A percentile compares a stretch with the other conserved stretches of the same genome.
Evolutionary conservation across 352 stramenopile species (phyloP).

Genomic region (Phytophthora vignae): DNA sequence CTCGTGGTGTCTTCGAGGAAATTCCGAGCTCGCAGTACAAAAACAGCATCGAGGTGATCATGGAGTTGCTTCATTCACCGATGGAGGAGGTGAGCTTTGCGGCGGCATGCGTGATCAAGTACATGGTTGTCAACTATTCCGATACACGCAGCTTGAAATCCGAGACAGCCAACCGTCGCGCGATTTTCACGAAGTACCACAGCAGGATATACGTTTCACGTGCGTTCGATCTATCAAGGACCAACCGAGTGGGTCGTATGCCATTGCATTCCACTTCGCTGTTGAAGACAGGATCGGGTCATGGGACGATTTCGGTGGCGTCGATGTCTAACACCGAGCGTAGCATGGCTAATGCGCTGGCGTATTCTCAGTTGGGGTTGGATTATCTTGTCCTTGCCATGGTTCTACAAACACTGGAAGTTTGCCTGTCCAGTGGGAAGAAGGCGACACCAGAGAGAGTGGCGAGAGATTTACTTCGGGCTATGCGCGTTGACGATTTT

Average conservation of each 20-base stretch:
- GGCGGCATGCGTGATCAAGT: constrained; percentile 85
- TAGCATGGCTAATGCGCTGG: constrained; percentile 82
- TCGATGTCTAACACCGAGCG: constrained; percentile 67
- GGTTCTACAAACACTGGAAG: constrained; percentile 84
- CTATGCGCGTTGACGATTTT: constrained; percentile 89
- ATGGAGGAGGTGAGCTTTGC: constrained; percentile 89
- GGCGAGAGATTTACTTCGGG: constrained; percentile 72
- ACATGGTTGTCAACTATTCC: constrained; percentile 93
- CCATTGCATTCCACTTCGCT: constrained; percentile 40
- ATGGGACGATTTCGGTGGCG: constrained; percentile 31
- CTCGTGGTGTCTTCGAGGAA: constrained; percentile 86
- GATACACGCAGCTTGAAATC: constrained; percentile 87
- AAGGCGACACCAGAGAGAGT: constrained; percentile 86
- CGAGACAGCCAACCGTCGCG: constrained; percentile 82
- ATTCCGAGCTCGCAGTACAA: constrained; percentile 89
- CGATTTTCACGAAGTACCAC: constrained; percentile 89
- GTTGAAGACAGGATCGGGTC: constrained; percentile 31
- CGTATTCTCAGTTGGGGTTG: constrained; percentile 81
- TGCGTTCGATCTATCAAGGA: constrained; percentile 81
- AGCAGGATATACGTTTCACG: constrained; percentile 83
- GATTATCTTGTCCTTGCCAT: constrained; percentile 85
- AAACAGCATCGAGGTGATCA: constrained; percentile 86
- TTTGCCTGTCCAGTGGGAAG: constrained; percentile 87
- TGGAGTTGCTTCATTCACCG: constrained; percentile 87
- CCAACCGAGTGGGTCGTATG: constrained; percentile 70